Evolutionary conservation across 2,329 filamentous ascomycete genomes (phyloP), one percentile per base, ranked within the genome.

Genomic region (Cercospora beticola): DNA sequence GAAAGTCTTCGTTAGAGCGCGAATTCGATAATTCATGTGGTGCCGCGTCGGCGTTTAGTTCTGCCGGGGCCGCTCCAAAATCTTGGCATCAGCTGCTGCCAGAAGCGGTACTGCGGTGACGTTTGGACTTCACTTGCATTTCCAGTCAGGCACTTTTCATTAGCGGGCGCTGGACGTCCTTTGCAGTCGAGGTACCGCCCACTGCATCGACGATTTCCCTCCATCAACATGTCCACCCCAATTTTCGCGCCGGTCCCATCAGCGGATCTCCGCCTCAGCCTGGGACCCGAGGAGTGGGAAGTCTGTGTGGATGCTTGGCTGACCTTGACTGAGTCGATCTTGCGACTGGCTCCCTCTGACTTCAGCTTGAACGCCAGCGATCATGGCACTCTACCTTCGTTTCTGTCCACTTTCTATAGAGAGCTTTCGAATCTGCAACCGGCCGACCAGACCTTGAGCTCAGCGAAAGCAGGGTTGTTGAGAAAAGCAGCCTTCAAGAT

Each of bases 171-270:
- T 57, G 64, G 63, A 64, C 61, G 65, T 58, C 64, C 43, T 33
- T 43, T 59, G 40, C 16, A 23, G 59, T 54, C 36, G 52, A n/a
- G 40, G 54, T 31, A 59, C 21, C n/a, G 4, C 16, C 28, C 16
- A 23, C 56, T 21, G 28, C 31, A n/a, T 23, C 9, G 28, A 10
- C 4, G 9, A 23, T 10, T 36, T 21, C 12, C 8, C 56, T 43
- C 1, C 5, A 30, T 14, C n/a, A 56, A 26, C 43, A 83, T 84
- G 79, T 77, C 81, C 64, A 81, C 94, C 60, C 93, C 93, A 52
- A 86, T 89, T 36, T 85, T 97, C 79, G 93, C 91, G 67, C 87
- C 91, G 21, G 93, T 95, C 74, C 94, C 94, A 18, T 86, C 89
- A 70, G 82, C 86, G 36, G 82, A 83, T 65, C 88, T 93, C 82